A percentile compares a stretch with the other conserved stretches of the same genome.
These are phyloP conservation scores for Flueggea neowawraea DNA, from an alignment of 441 rosid species.

Conservation along the genomic window DNA sequence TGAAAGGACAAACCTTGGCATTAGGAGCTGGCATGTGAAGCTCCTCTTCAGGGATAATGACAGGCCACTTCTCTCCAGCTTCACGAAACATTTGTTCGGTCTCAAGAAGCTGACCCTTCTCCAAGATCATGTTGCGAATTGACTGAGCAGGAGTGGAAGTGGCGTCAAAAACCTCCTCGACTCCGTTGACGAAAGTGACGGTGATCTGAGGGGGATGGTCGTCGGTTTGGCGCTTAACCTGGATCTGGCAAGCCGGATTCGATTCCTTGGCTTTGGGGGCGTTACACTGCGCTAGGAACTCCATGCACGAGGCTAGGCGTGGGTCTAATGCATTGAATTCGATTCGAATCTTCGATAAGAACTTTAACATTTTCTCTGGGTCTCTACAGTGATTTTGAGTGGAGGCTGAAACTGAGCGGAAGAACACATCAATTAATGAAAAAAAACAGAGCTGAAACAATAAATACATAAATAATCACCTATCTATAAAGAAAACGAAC, in stretches of 20 bases:
- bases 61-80: constrained; percentile 93
- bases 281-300: constrained; percentile 91
- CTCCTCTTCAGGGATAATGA: constrained; percentile 77
- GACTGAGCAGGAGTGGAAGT: constrained; percentile 70
- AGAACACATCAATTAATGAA: no score
- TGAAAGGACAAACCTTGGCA: constrained; percentile 49
- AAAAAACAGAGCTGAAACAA: no score
- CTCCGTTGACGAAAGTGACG: constrained; percentile 86
- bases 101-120: constrained; percentile 79
- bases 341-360: constrained; percentile 66
- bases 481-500: no score
- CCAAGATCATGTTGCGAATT: constrained; percentile 74
- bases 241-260: constrained; percentile 71
- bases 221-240: constrained; percentile 88
- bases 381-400: no score
- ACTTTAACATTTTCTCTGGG: constrained; percentile 60
- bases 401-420: no score
- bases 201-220: constrained; percentile 79
- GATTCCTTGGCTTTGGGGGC: constrained; percentile 88
- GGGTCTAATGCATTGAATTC: constrained; percentile 87
- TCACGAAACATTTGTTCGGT: constrained; percentile 98
- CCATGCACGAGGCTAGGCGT: constrained; percentile 76
- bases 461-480: no score
- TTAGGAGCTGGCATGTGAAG: constrained; percentile 59
- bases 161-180: constrained; percentile 79